Evolutionary conservation across 2,329 filamentous ascomycete species (phyloP), one percentile per base, ranked within the genome.

Genomic region (Berkeleyomyces basicola): DNA sequence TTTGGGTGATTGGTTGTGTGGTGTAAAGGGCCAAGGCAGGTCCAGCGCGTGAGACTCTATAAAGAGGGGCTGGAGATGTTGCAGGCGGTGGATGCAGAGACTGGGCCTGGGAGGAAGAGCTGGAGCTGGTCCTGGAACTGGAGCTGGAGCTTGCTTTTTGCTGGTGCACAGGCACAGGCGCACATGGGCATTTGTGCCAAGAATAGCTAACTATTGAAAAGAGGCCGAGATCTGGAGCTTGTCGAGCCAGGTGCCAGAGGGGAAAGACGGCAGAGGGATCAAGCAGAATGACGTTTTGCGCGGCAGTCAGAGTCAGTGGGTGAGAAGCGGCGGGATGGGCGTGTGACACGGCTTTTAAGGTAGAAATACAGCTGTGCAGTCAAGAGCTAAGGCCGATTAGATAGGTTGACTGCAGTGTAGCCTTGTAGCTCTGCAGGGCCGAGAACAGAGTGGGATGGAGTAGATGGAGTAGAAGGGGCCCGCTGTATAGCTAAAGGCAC

Each of bases 101-200:
- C 47, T 47, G n/a, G n/a, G 37, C 47, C 40, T 44, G 31, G 49
- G 47, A 33, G 23, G 58, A 61, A 61, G 60, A 42, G 42, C 60
- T 44, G 42, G 53, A 64, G 44, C 31, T 47, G 60, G 58, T 47
- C 44, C 49, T 59, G 36, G 42, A 33, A 42, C 23, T 31, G 37
- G 66, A 36, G 58, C 47, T 43, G 46, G 37, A 37, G 39, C 49
- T 37, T 53, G 10, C 33, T 39, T 39, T 55, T 55, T 55, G 31
- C 51, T n/a, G 7, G 31, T 55, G 51, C 51, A 39, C 51, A 39
- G 51, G 51, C 51, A 39, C 51, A 39, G 51, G 51, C 51, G 14
- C 36, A 55, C 51, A 55, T 55, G 14, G 23, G 51, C 36, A 11
- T 55, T 55, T 5, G 43, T 46, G 43, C 7, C 43, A 3, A n/a